A percentile compares a stretch with the other conserved stretches of the same genome.
These are phyloP conservation scores for Viola pubescens DNA, from an alignment of 441 rosid species.

Conservation along the genomic window DNA sequence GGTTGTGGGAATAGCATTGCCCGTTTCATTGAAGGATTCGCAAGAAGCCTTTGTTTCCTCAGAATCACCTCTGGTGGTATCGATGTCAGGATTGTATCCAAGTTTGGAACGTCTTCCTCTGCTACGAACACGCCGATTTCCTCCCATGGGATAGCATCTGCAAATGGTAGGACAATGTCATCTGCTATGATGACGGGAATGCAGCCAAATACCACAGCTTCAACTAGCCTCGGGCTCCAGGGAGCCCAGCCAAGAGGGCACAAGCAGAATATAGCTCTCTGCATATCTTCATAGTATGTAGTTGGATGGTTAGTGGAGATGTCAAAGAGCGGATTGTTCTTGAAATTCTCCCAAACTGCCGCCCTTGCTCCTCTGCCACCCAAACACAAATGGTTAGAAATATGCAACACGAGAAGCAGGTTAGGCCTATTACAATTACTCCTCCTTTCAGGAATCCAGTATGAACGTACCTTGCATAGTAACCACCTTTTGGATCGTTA, in stretches of 20 bases:
- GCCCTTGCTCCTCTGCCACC: conserved; percentile 87
- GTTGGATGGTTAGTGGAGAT: conserved; percentile 90
- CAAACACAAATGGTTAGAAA: conserved; percentile 18
- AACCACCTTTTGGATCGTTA: conserved; percentile 94
- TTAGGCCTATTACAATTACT: background rate
- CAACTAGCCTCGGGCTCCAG: conserved; percentile 36
- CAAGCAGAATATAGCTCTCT: conserved; percentile 73
- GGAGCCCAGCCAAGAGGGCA: conserved; percentile 86
- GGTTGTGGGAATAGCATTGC: conserved; percentile 94
- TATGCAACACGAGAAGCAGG: background rate
- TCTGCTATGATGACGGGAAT: conserved; percentile 93
- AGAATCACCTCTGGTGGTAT: conserved; percentile 62
- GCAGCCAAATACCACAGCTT: conserved; percentile 94
- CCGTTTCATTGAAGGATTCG: conserved; percentile 80
- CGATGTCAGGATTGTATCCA: conserved; percentile 72
- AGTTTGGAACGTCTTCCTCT: conserved; percentile 69
- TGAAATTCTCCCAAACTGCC: conserved; percentile 96
- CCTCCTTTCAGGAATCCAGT: background rate
- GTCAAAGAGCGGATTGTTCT: conserved; percentile 80
- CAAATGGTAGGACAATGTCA: conserved; percentile 80
- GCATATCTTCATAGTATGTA: conserved; percentile 95
- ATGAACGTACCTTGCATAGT: conserved; percentile 69
- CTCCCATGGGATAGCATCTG: conserved; percentile 95
- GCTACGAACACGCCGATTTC: conserved; percentile 81
- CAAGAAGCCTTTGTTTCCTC: conserved; percentile 80